These are phyloP conservation scores for Trifolium dubium DNA, from an alignment of 306 rosid genomes.

Conservation along the genomic window DNA sequence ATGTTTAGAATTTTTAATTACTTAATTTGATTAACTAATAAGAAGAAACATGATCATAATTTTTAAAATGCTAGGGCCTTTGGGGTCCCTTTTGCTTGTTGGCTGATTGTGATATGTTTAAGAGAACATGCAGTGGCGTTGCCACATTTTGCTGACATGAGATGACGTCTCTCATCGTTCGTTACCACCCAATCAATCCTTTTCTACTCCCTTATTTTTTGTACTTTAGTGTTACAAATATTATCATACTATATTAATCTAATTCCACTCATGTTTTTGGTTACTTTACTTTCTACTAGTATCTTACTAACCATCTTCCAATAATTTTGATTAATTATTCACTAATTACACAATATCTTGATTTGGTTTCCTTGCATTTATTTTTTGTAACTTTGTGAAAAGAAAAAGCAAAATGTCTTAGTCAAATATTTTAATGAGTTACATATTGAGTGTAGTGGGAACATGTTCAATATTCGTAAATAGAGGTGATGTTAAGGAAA, in stretches of 20 bases:
- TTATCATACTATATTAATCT: background rate
- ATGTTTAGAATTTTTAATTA: background rate
- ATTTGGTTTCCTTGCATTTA: conserved; percentile 6
- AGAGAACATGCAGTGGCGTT: conserved; percentile 21
- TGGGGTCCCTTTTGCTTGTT: conserved; percentile 19
- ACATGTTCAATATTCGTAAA: conserved; percentile 17
- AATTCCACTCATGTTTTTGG: conserved; percentile 5
- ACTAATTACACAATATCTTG: conserved; percentile 6
- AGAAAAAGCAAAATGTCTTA: conserved; percentile 19
- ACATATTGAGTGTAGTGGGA: conserved; percentile 34
- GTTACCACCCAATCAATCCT: conserved; percentile 38
- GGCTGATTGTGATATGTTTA: conserved; percentile 9
- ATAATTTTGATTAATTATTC: conserved; percentile 7
- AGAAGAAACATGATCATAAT: background rate
- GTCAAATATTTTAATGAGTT: conserved; percentile 46
- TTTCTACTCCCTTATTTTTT: conserved; percentile 17
- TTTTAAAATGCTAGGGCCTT: background rate
- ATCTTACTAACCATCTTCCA: background rate
- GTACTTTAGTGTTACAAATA: background rate
- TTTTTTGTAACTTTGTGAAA: background rate
- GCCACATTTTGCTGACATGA: conserved; percentile 35
- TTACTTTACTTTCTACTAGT: conserved; percentile 3
- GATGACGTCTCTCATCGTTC: conserved; percentile 16
- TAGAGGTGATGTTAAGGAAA: conserved; percentile 51
- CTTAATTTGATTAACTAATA: background rate